Conservation (phyloP, 805 yeast species). For the Kodamaea kakaduensis region DNA sequence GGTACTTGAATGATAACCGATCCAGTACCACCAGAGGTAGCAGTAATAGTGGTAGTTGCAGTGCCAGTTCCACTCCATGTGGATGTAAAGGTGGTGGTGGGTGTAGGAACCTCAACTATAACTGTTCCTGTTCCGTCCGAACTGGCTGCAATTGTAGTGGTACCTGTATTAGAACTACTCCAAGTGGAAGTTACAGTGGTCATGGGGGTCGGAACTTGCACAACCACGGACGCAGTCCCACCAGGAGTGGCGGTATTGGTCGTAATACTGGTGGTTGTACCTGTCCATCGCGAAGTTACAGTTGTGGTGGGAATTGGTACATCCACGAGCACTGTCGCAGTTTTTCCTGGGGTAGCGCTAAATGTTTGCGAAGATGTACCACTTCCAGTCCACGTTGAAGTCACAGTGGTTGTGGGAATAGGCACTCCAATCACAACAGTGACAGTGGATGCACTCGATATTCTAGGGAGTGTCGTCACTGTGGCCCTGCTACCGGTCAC, state of each 20-base stretch:
- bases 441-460: slow-evolving; percentile 2
- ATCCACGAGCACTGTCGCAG: slow-evolving; percentile 13
- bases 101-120: slow-evolving; percentile 12
- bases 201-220: slow-evolving; percentile 8
- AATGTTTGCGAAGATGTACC: slow-evolving; percentile 6
- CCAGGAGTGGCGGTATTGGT: slow-evolving; percentile 1
- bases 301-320: slow-evolving; percentile 11
- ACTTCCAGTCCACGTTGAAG: slow-evolving; percentile 12
- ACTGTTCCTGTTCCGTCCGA: slow-evolving; percentile 13
- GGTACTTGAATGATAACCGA: slow-evolving; percentile 9
- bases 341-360: slow-evolving; percentile 13
- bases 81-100: slow-evolving; percentile 6
- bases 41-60: slow-evolving; percentile 19
- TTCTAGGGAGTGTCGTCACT: not conserved
- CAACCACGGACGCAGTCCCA: slow-evolving; percentile 7
- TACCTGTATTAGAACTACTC: slow-evolving; percentile 7
- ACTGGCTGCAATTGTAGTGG: slow-evolving; percentile 3
- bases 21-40: slow-evolving; percentile 3
- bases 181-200: slow-evolving; percentile 6
- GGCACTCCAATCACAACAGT: slow-evolving; percentile 12
- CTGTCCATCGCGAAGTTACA: slow-evolving; percentile 11
- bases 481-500: slow-evolving; percentile 7
- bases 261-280: slow-evolving; percentile 1
- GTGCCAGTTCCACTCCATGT: slow-evolving; percentile 17
- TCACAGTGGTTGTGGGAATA: not conserved